These are phyloP conservation scores for Thielaviopsis musarum DNA, from an alignment of 2,329 filamentous ascomycete genomes.

Conservation along the genomic window DNA sequence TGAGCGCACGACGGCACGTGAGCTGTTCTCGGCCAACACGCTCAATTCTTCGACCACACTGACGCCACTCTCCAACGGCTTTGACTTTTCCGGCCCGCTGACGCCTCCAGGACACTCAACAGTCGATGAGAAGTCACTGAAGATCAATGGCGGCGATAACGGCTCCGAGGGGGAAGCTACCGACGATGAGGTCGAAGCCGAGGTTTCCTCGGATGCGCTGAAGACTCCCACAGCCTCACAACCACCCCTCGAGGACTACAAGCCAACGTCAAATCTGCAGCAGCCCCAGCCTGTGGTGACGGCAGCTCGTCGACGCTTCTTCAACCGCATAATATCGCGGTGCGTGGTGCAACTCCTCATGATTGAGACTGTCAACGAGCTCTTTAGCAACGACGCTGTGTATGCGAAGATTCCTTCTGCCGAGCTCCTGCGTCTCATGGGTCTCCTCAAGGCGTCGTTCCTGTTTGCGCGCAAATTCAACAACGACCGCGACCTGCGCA, in stretches of 20 bases:
- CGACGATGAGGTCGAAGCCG: conserved; percentile 15
- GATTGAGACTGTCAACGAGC: conserved; percentile 98
- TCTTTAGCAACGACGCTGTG: conserved; percentile 93
- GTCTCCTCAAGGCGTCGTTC: conserved; percentile 84
- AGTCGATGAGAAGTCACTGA: conserved; percentile 39
- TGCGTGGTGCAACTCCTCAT: conserved; percentile 95
- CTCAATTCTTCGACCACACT: conserved; percentile 35
- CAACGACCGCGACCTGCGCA: conserved; percentile 86
- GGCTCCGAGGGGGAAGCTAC: conserved; percentile 18
- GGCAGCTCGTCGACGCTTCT: conserved; percentile 80
- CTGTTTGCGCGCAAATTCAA: conserved; percentile 97
- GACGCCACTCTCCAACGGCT: conserved; percentile 34
- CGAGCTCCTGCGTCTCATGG: conserved; percentile 85
- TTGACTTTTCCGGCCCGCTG: conserved; percentile 30
- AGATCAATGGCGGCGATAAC: conserved; percentile 38
- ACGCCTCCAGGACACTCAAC: conserved; percentile 21
- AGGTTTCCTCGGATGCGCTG: not conserved
- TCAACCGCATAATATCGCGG: conserved; percentile 98
- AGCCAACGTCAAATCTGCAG: conserved; percentile 56
- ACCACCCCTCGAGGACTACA: conserved; percentile 65
- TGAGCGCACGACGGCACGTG: conserved; percentile 81
- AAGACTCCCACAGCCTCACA: conserved; percentile 8
- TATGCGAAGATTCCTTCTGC: conserved; percentile 83
- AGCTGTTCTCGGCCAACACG: conserved; percentile 74
- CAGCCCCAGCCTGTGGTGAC: conserved; percentile 87